Percentiles rank a stretch among this genome's conserved stretches.
phyloP scores from a whole-genome alignment of 371 early-diverging fungal genomes.

The Coemansia sp. region DNA sequence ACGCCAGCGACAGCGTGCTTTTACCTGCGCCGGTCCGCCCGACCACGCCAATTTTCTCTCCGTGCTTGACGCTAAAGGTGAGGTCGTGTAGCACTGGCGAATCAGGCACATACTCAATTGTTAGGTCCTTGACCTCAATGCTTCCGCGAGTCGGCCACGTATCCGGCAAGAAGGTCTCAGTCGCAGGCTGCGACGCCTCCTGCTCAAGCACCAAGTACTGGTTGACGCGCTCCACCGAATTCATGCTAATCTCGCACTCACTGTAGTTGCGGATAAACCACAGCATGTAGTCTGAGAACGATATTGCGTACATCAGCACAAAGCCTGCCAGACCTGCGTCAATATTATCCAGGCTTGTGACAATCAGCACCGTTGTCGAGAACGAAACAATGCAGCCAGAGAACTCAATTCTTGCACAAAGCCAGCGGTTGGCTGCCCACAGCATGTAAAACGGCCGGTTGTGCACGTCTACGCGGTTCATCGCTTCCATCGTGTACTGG shows the following conservation, averaged over 20 bases:
- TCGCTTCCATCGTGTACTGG: conserved; percentile 57
- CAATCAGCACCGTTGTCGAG: conserved; percentile 35
- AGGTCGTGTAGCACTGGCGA: conserved; percentile 71
- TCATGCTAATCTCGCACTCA: conserved; percentile 83
- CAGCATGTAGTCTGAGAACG: conserved; percentile 68
- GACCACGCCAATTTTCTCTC: conserved; percentile 78
- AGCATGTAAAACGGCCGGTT: conserved; percentile 78
- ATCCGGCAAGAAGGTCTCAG: conserved; percentile 4
- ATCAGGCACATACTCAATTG: conserved; percentile 69
- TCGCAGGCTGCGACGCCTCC: conserved; percentile 56
- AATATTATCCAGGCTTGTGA: conserved; percentile 51
- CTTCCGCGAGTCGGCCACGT: conserved; percentile 77
- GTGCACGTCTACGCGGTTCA: conserved; percentile 63
- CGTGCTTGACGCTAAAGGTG: conserved; percentile 59
- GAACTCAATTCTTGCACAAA: conserved; percentile 66
- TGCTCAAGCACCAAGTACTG: conserved; percentile 75
- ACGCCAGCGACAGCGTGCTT: conserved; percentile 69
- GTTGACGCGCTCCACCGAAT: conserved; percentile 80
- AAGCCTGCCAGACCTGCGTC: conserved; percentile 78
- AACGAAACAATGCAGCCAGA: conserved; percentile 48
- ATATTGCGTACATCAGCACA: conserved; percentile 75
- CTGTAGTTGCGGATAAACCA: conserved; percentile 82
- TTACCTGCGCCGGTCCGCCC: conserved; percentile 84
- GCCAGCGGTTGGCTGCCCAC: conserved; percentile 90
- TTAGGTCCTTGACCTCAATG: conserved; percentile 63